Conservation (phyloP, 352 stramenopile species). For the Lagenidium sp. region DNA sequence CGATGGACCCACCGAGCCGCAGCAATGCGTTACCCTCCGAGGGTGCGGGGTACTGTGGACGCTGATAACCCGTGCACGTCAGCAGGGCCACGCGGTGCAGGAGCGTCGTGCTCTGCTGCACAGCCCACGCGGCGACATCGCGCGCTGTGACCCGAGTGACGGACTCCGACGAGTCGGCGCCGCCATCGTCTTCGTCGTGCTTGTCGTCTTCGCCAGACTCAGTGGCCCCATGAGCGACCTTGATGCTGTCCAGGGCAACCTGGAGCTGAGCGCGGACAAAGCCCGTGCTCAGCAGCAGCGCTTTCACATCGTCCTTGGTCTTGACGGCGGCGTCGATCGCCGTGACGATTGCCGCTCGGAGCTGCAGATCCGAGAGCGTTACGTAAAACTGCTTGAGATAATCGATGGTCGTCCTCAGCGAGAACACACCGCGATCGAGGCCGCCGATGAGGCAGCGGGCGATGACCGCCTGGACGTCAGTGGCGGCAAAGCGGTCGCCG, state of each 20-base stretch:
- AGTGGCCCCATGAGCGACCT: conserved; percentile 1
- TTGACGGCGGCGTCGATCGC: conserved; percentile 18
- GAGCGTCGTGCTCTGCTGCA: too few species aligned
- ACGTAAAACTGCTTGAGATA: conserved; percentile 73
- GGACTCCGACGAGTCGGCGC: conserved; percentile 3
- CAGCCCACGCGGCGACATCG: conserved; percentile 4
- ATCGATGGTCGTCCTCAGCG: conserved; percentile 10
- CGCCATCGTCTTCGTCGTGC: conserved; percentile 2
- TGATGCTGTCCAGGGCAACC: conserved; percentile 20
- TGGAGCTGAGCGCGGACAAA: conserved; percentile 37
- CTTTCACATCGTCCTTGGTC: conserved; percentile 45
- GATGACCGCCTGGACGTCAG: conserved; percentile 13
- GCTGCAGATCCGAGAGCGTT: conserved; percentile 20
- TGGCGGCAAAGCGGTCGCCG: conserved; percentile 11
- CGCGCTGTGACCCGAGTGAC: too few species aligned
- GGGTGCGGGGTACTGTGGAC: not conserved
- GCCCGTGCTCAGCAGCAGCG: conserved; percentile 19
- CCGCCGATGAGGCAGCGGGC: conserved; percentile 1
- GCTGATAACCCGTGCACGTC: not conserved
- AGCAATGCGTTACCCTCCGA: not conserved
- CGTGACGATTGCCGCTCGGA: conserved; percentile 22
- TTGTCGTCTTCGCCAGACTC: not conserved
- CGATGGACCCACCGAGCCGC: conserved; percentile 32
- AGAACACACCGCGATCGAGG: conserved; percentile 3
- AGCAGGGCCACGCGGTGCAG: not conserved